Evolutionary conservation across 78 protist species (phyloP).

Genomic region (Dictyostelium brefeldianum): DNA sequence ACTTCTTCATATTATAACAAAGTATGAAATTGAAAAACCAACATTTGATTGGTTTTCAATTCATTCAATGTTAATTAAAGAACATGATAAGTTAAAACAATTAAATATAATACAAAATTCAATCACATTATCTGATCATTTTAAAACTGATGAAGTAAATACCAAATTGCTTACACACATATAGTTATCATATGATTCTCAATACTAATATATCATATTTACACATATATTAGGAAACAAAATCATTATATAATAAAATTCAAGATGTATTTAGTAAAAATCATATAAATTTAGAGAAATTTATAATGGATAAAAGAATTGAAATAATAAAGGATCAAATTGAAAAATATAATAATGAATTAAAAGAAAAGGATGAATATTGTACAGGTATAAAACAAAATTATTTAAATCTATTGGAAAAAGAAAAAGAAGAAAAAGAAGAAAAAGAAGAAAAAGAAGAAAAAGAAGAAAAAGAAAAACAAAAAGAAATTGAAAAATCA

Average conservation of each 20-base stretch:
- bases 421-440: neutral
- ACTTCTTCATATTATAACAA: slow-evolving; percentile 11
- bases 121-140: neutral
- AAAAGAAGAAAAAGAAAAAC: neutral
- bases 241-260: slow-evolving; percentile 38
- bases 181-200: neutral
- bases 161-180: neutral
- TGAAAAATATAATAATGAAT: neutral
- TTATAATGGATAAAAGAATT: slow-evolving; percentile 4
- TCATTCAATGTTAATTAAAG: neutral
- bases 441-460: neutral
- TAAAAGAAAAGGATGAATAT: slow-evolving; percentile 1
- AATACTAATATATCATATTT: no score
- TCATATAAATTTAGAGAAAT: slow-evolving; percentile 24
- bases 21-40: neutral
- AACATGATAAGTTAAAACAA: neutral
- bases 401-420: neutral
- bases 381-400: neutral
- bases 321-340: slow-evolving; percentile 11
- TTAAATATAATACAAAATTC: neutral
- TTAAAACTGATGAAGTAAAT: neutral
- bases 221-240: slow-evolving; percentile 26
- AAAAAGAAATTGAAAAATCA: neutral
- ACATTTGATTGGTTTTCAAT: slow-evolving; percentile 17
- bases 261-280: slow-evolving; percentile 16